Evolutionary conservation across 2,329 filamentous ascomycete species (phyloP), one percentile per base, ranked within the genome.

Genomic region (Pochonia chlamydosporia): DNA sequence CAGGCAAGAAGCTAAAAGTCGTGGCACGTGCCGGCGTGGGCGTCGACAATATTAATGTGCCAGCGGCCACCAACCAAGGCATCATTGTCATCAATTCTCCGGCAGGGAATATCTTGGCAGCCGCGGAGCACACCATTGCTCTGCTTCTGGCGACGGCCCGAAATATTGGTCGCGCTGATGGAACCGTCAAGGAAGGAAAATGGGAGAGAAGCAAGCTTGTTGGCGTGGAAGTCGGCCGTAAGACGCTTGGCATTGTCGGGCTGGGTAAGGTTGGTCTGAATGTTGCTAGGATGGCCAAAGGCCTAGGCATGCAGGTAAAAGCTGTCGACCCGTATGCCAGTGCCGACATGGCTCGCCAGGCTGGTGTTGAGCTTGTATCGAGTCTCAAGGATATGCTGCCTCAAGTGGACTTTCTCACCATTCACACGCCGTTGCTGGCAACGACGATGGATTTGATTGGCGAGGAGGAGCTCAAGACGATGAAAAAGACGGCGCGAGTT

Each of bases 191-290:
- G 58, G 70, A 64, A n/a, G 84, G 83, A 0, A 81, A 79, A 44
- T 92, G 87, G 88, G 86, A 91, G 62, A 74, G 87, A 47, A 81
- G 82, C 58, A 79, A 81, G 55, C 74, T 91, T 3, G 84, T 89
- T 0, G 88, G 88, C 4, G 79, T 89, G 16, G 87, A 92, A 63
- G 82, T 91, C 10, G 85, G 87, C 43, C 79, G 83, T 40, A 92
- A 91, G 69, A 85, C 79, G 1, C 70, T 92, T 6, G 86, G 83
- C 1, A 84, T 92, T 43, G 80, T 93, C 33, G 88, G 88, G 1
- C 67, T 91, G 23, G 88, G 88, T n/a, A 91, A 91, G 69, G 87
- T 92, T 24, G 88, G 88, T 20, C 73, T 91, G 60, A 87, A 85
- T 43, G 87, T 92, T 14, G 88, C 87, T 16, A 75, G 85, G n/a